Base-by-base conservation (phyloP, 345 rosid species). In the Abelmoschus esculentus region DNA sequence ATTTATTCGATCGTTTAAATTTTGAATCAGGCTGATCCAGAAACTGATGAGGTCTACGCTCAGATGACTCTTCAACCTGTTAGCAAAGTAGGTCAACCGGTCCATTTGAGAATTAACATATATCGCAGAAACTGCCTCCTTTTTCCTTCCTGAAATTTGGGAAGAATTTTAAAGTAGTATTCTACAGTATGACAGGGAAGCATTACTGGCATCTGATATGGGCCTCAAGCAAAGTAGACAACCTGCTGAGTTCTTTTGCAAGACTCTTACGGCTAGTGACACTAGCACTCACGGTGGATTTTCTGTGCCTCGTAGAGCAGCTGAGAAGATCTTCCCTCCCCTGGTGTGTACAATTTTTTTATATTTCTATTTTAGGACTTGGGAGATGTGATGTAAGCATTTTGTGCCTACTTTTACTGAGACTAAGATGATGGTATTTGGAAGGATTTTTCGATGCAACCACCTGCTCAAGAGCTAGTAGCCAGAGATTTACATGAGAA, bases 281-380 rank as follows among this genome's bases (percentile, higher is more conserved):
- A 93, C 98, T 17, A 93, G 98, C 73, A 91, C 97, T 36, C 98
- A 93, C 36, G 98, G 98, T 74, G 98, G 98, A 40, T 93, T 93
- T 77, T 93, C 97, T 50, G 98, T 93, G 50, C 97, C 98, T 32
- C 96, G 98, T 8, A 85, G 98, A 75, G 90, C 98, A 63, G 98
- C 98, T 44, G 98, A 93, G 86, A 93, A 91, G 81, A 91, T 91
- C 44, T 93, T 93, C 78, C 98, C 98, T 40, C 81, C 90, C 71
- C 91, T 93, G 55, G 98, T 93, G 75, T 22, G 89, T 83, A 59
- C 26, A 40, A 1, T 28, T 22, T 59, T 64, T 65, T 17, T 17
- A 72, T 22, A 6, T 66, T 26, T 46, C 13, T 9, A 56, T 42
- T 50, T 58, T 22, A 42, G 74, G 36, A 52, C 61, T 55, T 10